Conservation (phyloP, 2,329 filamentous ascomycete species). For the Scedosporium minutisporum region DNA sequence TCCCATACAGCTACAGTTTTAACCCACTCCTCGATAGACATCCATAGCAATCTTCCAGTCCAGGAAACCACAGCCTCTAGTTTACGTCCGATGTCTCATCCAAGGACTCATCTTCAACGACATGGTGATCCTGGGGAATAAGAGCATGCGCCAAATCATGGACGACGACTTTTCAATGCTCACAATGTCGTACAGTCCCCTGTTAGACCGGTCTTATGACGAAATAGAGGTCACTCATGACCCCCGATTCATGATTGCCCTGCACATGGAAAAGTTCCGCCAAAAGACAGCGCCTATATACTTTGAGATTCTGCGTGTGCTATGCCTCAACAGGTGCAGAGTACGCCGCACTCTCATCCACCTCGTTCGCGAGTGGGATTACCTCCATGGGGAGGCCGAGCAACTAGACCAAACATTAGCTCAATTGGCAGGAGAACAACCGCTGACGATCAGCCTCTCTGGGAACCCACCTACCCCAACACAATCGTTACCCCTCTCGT, state of each 20-base stretch:
- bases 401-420: slow-evolving; percentile 63
- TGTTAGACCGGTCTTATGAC: slow-evolving; percentile 68
- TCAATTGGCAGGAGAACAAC: slow-evolving; percentile 48
- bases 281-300: slow-evolving; percentile 58
- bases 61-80: slow-evolving; percentile 70
- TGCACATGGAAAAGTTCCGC: slow-evolving; percentile 62
- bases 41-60: slow-evolving; percentile 68
- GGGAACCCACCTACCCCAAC: slow-evolving; percentile 36
- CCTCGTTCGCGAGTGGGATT: slow-evolving; percentile 72
- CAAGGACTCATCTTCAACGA: slow-evolving; percentile 67
- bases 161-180: slow-evolving; percentile 73
- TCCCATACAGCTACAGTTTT: neutral
- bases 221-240: slow-evolving; percentile 66
- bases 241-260: slow-evolving; percentile 61
- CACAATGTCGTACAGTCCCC: slow-evolving; percentile 59
- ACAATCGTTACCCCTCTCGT: slow-evolving; percentile 65
- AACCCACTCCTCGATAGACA: slow-evolving; percentile 36
- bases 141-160: slow-evolving; percentile 64
- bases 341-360: slow-evolving; percentile 85
- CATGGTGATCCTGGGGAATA: slow-evolving; percentile 56
- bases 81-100: slow-evolving; percentile 73
- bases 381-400: slow-evolving; percentile 71
- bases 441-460: slow-evolving; percentile 38
- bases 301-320: slow-evolving; percentile 70
- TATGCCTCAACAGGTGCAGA: slow-evolving; percentile 85